Evolutionary conservation across 2,329 filamentous ascomycete species (phyloP).

Genomic region (Aspergillus sp.): DNA sequence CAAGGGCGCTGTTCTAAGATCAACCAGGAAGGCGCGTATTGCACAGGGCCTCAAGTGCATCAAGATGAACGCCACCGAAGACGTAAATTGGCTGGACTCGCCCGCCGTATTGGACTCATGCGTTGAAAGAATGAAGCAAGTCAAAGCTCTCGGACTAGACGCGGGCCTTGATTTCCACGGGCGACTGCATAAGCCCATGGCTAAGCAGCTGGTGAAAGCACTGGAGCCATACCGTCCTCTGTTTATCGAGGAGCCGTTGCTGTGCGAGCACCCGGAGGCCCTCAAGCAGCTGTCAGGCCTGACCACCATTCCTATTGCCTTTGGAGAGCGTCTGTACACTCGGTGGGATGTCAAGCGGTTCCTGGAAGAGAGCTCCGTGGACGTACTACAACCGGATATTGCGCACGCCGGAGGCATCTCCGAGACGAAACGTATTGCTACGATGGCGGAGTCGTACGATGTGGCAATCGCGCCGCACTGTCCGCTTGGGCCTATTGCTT

Average conservation of each 20-base stretch:
- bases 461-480: conserved; percentile 72
- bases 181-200: conserved; percentile 73
- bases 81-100: conserved; percentile 73
- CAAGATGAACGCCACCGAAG: conserved; percentile 80
- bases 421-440: conserved; percentile 66
- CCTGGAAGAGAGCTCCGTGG: conserved; percentile 64
- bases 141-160: conserved; percentile 69
- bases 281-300: conserved; percentile 57
- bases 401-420: conserved; percentile 70
- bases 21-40: conserved; percentile 41
- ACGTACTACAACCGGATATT: conserved; percentile 72
- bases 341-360: conserved; percentile 73
- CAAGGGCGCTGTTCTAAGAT: not conserved
- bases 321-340: conserved; percentile 69
- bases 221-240: conserved; percentile 67
- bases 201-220: conserved; percentile 67
- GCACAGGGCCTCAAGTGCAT: conserved; percentile 46
- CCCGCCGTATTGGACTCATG: conserved; percentile 61
- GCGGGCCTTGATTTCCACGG: conserved; percentile 79
- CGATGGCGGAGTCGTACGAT: conserved; percentile 71
- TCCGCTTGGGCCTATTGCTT: conserved; percentile 68
- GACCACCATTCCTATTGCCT: conserved; percentile 60
- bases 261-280: conserved; percentile 66
- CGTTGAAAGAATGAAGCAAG: conserved; percentile 65
- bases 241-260: conserved; percentile 72